Percentiles rank a stretch among this genome's conserved stretches.
phyloP scores from a whole-genome alignment of 2,329 filamentous ascomycete genomes.

The Aspergillus ibericus region DNA sequence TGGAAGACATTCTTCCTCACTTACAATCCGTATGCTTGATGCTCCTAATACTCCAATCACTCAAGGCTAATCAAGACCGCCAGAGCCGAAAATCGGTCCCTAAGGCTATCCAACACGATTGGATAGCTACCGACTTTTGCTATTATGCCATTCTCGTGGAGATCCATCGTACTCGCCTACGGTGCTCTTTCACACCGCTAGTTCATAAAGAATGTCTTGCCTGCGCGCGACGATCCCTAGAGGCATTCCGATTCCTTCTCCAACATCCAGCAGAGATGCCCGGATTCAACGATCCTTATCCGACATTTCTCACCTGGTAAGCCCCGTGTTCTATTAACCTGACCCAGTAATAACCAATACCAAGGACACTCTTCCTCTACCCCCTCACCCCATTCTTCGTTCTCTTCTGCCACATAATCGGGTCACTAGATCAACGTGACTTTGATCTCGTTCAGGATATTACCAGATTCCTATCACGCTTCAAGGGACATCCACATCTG shows the following conservation, averaged over 20 bases:
- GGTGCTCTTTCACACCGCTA: constrained; percentile 17
- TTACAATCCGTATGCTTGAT: constrained; percentile 18
- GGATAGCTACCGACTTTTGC: constrained; percentile 25
- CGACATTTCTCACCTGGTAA: constrained; percentile 21
- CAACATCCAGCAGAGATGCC: constrained; percentile 7
- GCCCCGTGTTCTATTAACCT: not conserved
- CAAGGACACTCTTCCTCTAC: constrained; percentile 12
- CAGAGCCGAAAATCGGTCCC: constrained; percentile 16
- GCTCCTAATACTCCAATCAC: not conserved
- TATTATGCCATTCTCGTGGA: constrained; percentile 28
- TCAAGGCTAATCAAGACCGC: not conserved
- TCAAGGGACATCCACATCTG: constrained; percentile 2
- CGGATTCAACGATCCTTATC: constrained; percentile 16
- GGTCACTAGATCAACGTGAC: constrained; percentile 2
- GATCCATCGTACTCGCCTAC: constrained; percentile 26
- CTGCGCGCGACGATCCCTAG: constrained; percentile 18
- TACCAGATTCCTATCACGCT: not conserved
- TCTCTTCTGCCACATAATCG: constrained; percentile 13
- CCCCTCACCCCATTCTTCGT: constrained; percentile 14
- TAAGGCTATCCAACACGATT: constrained; percentile 16
- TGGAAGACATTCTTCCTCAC: constrained; percentile 19
- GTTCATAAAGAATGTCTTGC: constrained; percentile 25
- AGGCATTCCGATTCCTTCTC: constrained; percentile 16
- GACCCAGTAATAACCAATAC: not conserved
- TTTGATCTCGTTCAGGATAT: constrained; percentile 3